Percentiles rank a stretch among this genome's conserved stretches.
These are phyloP conservation scores for Penicillium alfredii DNA, from an alignment of 495 filamentous ascomycete genomes.

Conservation along the genomic window DNA sequence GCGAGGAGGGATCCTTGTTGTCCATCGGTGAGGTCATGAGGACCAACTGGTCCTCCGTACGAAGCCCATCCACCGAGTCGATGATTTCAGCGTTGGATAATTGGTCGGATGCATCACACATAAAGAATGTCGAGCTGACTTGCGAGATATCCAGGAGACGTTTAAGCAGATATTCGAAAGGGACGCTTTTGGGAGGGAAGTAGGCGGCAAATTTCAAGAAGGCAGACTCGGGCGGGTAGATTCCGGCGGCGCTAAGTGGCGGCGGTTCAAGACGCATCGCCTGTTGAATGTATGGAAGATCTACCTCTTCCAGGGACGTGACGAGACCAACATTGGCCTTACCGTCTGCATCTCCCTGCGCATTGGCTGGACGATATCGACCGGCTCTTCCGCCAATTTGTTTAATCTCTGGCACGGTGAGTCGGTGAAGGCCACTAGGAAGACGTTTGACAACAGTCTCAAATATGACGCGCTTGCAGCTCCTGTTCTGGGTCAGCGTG, in stretches of 20 bases:
- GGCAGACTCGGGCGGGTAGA: conserved; percentile 60
- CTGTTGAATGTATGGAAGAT: conserved; percentile 55
- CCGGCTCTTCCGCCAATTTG: conserved; percentile 95
- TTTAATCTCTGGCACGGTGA: conserved; percentile 75
- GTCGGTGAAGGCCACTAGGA: conserved; percentile 39
- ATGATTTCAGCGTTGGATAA: conserved; percentile 64
- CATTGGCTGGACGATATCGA: conserved; percentile 70
- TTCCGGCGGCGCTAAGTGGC: conserved; percentile 66
- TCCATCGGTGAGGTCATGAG: conserved; percentile 66
- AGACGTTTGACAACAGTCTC: conserved; percentile 66
- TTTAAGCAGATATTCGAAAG: conserved; percentile 70
- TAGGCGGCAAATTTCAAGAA: conserved; percentile 68
- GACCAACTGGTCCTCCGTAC: conserved; percentile 62
- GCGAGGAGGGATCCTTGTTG: conserved; percentile 12
- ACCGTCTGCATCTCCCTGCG: conserved; percentile 18
- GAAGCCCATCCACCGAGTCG: conserved; percentile 56
- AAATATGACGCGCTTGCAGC: conserved; percentile 87
- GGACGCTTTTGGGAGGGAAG: conserved; percentile 64
- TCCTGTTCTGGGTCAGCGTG: conserved; percentile 40
- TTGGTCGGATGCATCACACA: conserved; percentile 56
- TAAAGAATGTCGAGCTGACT: conserved; percentile 60
- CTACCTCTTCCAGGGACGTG: conserved; percentile 67
- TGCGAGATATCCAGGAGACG: conserved; percentile 60
- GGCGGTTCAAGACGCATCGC: conserved; percentile 58
- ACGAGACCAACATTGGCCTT: conserved; percentile 58